These are phyloP conservation scores for Trichoderma sp. DNA, from an alignment of 2,329 filamentous ascomycete species.

Conservation along the genomic window DNA sequence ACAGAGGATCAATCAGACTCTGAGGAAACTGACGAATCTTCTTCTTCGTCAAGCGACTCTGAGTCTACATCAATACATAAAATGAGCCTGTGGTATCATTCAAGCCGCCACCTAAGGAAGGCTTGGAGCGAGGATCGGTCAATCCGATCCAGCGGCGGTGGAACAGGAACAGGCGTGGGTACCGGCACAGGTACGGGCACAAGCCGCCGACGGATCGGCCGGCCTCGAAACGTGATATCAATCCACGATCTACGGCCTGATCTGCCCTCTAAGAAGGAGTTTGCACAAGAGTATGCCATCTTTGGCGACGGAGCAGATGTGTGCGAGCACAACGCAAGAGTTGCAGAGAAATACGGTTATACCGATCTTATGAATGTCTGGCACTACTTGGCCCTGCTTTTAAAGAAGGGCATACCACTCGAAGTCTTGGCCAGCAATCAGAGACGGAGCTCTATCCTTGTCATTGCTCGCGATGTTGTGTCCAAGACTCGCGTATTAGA, in stretches of 20 bases:
- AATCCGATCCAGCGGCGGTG: constrained; percentile 60
- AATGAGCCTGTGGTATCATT: constrained; percentile 58
- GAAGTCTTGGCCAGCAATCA: constrained; percentile 59
- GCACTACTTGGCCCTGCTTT: constrained; percentile 75
- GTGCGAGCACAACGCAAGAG: constrained; percentile 78
- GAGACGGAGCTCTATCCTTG: constrained; percentile 61
- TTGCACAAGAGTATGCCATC: constrained; percentile 79
- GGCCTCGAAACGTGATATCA: constrained; percentile 68
- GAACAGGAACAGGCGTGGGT: constrained; percentile 55
- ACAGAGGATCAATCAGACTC: constrained; percentile 55
- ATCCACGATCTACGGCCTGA: constrained; percentile 70
- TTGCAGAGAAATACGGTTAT: constrained; percentile 71
- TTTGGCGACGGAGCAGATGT: constrained; percentile 81
- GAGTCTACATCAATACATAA: constrained; percentile 64
- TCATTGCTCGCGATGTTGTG: constrained; percentile 67
- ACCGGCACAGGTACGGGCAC: constrained; percentile 54
- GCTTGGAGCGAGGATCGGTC: constrained; percentile 60
- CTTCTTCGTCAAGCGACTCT: constrained; percentile 59
- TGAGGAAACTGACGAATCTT: constrained; percentile 50
- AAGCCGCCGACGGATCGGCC: constrained; percentile 49
- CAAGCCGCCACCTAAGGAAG: constrained; percentile 53
- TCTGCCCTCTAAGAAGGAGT: constrained; percentile 74
- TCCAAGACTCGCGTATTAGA: constrained; percentile 35
- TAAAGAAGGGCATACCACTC: constrained; percentile 75
- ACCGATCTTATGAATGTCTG: constrained; percentile 78